phyloP scores from a whole-genome alignment of 768 basidiomycete species.

The Tricholoma sp. region DNA sequence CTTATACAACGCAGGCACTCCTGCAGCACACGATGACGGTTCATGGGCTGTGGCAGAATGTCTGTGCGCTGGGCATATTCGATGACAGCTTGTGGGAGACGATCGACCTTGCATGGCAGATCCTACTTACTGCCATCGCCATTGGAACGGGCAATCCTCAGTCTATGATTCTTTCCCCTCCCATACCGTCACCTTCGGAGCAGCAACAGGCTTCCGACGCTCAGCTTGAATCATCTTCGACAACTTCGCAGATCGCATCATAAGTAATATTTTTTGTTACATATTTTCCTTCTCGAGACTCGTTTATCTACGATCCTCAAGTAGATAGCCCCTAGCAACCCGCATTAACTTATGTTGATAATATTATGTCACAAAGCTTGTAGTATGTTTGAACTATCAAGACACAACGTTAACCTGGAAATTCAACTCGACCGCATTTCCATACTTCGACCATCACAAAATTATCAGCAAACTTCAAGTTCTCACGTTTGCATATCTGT shows the following conservation, averaged over 20 bases:
- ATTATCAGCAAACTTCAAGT: no score
- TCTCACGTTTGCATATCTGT: no score
- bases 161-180: constrained; percentile 8
- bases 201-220: neutral
- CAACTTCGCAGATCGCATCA: neutral
- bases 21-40: constrained; percentile 44
- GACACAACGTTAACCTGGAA: no score
- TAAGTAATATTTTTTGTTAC: neutral
- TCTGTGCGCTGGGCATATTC: constrained; percentile 61
- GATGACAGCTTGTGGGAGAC: constrained; percentile 63
- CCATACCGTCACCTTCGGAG: neutral
- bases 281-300: neutral
- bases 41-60: constrained; percentile 70
- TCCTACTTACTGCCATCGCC: constrained; percentile 56
- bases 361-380: no score
- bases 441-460: no score
- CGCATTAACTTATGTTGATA: neutral
- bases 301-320: neutral
- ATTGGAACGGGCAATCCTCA: constrained; percentile 37
- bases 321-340: neutral
- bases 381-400: no score
- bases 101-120: constrained; percentile 60
- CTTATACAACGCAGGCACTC: constrained; percentile 41
- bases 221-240: neutral
- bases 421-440: no score